phyloP scores from a whole-genome alignment of 306 rosid genomes.

The Castanea sativa region DNA sequence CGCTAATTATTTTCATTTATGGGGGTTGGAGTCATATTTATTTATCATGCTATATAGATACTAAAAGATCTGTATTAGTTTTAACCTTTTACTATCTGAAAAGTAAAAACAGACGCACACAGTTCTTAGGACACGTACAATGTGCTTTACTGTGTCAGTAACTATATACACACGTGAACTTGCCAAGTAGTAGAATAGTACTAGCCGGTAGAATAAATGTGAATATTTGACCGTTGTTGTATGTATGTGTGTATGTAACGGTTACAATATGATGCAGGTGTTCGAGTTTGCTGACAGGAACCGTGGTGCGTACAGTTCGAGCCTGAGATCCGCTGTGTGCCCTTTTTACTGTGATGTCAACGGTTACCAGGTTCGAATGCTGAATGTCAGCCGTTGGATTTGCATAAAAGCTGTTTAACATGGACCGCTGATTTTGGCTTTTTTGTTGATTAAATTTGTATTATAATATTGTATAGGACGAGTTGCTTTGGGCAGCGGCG shows the following conservation, averaged over 20 bases:
- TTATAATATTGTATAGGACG: constrained; percentile 49
- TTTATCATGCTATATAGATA: too few relatives aligned
- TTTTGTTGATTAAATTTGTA: too few relatives aligned
- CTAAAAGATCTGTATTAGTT: too few relatives aligned
- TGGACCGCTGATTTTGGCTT: neutral
- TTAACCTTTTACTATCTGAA: too few relatives aligned
- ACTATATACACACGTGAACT: neutral
- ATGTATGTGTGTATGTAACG: neutral
- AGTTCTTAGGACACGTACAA: too few relatives aligned
- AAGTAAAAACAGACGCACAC: too few relatives aligned
- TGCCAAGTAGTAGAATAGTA: too few relatives aligned
- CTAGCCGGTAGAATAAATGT: neutral
- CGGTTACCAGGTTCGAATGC: constrained; percentile 73
- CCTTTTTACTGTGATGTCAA: constrained; percentile 91
- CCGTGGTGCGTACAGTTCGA: constrained; percentile 93
- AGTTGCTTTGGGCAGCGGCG: constrained; percentile 94
- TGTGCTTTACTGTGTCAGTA: too few relatives aligned
- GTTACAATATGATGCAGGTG: constrained; percentile 49
- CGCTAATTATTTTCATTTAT: too few relatives aligned
- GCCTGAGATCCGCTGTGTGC: constrained; percentile 75
- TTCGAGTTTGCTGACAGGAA: constrained; percentile 90
- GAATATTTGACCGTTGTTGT: constrained; percentile 46
- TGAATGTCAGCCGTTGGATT: constrained; percentile 37
- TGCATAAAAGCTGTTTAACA: too few relatives aligned
- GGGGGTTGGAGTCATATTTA: too few relatives aligned